Base-by-base conservation (phyloP, 768 basidiomycete genomes). In the Exidia glandulosa region DNA sequence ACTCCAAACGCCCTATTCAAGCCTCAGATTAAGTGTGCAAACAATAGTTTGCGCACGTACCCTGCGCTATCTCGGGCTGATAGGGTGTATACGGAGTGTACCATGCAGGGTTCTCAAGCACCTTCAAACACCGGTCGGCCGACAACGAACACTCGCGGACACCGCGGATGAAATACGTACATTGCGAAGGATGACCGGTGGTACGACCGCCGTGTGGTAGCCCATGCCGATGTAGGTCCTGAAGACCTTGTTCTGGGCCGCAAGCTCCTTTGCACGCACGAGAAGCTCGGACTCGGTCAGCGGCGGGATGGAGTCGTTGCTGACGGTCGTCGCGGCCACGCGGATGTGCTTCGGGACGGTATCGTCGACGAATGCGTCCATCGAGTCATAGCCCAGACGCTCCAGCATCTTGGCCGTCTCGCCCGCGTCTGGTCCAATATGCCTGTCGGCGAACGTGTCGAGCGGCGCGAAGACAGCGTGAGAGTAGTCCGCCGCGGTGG, bases 171-270 rank as follows among this genome's bases (percentile, higher is more conserved):
- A 36, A 25, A 31, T 12, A 70, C 81, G 57, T 60, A 93, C 91
- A 64, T 95, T 96, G 63, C 94, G 87, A 66, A 95, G 78, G 72
- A 96, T 92, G 56, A 96, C 92, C 7, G 90, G 88, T n/a, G 94
- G 94, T 3, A 95, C 90, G 52, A 95, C 90, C 2, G 94, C 92
- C 64, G 86, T 86, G 69, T 94, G 90, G 73, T 96, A 99, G 9
- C 96, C 95, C 92, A 97, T 93, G 34, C 96, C 96, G 68, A 98
- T 99, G 72, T 93, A 98, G 68, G 86, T 94, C 77, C 87, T 90
- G 72, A 87, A 88, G 4, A 81, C 76, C 73, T 86, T 82, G 73
- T 99, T 98, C 69, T 81, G 77, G 16, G 69, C 74, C n/a, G 85
- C 94, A 10, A 98, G 75, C 65, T 80, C 80, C 68, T 85, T 86